phyloP scores from a whole-genome alignment of 2,329 filamentous ascomycete species.

The Aspergillus tanneri region DNA sequence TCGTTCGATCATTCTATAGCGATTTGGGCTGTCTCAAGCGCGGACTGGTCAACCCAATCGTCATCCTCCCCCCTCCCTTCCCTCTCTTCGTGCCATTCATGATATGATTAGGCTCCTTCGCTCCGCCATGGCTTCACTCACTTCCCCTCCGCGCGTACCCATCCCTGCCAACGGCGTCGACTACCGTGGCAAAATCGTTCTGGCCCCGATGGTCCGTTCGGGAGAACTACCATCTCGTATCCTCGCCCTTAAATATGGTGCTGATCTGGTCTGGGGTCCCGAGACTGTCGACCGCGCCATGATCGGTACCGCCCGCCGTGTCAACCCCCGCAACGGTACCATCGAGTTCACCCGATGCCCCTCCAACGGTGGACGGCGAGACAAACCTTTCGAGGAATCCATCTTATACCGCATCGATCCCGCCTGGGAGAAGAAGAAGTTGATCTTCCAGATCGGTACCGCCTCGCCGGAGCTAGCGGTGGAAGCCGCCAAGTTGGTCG shows the following conservation, averaged over 20 bases:
- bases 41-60: not conserved
- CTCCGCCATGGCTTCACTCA: constrained; percentile 55
- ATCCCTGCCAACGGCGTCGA: constrained; percentile 88
- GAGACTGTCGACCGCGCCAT: constrained; percentile 92
- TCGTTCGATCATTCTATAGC: too few relatives aligned
- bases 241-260: constrained; percentile 87
- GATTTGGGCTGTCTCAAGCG: too few relatives aligned
- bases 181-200: constrained; percentile 88
- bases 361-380: constrained; percentile 60
- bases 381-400: constrained; percentile 52
- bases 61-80: not conserved
- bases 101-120: constrained; percentile 46
- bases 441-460: constrained; percentile 93
- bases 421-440: constrained; percentile 66
- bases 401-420: constrained; percentile 85
- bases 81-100: constrained; percentile 21
- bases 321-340: constrained; percentile 73
- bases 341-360: constrained; percentile 81
- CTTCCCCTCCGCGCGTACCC: constrained; percentile 64
- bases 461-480: constrained; percentile 80
- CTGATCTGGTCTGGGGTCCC: constrained; percentile 95
- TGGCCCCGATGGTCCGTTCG: constrained; percentile 97
- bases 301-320: constrained; percentile 76
- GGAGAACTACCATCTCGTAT: constrained; percentile 90
- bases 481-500: constrained; percentile 77